Evolutionary conservation across 2,329 filamentous ascomycete species (phyloP), one percentile per base, ranked within the genome.

Genomic region (Aspergillus quadrilineatus): DNA sequence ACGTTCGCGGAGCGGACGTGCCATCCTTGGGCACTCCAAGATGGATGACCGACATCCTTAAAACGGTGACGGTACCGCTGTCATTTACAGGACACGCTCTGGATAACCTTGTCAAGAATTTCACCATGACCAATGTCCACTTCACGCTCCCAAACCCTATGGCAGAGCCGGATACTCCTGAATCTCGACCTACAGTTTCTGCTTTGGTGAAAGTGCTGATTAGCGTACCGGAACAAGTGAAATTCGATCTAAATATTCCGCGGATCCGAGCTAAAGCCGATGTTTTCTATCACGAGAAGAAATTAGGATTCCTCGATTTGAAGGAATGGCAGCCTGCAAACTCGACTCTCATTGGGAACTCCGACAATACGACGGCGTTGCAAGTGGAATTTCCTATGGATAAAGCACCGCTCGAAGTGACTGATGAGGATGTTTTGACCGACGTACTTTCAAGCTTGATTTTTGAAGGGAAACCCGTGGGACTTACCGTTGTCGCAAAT

Each of bases 81-180:
- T 89, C 91, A 5, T 89, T 97, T 60, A 90, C 91, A 0, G 91
- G 91, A 4, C 85, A 87, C 57, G 87, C 87, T 0, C 87, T 97
- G 65, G 91, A 92, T 62, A 86, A 89, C 62, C 77, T 96, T 14
- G 89, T 99, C 69, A 88, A 87, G 64, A 93, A 94, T 64, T 97
- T 97, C 69, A 89, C 91, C 22, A 78, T 97, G 62, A 85, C 86
- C 1, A 84, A 97, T 68, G 90, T 95, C 41, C 86, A 95, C 66
- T 96, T 99, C 72, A 85, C 84, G 48, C 77, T 99, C 45, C 94
- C 94, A 0, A 85, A 92, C 65, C 89, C 90, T 0, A 84, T 88
- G 65, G 90, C 91, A 2, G 86, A 92, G 15, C 89, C 90, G 0
- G 84, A 82, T 56, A 85, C 87, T 9, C 89, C 90, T 0, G 85